Percentiles rank a stretch among this genome's conserved stretches.
These are phyloP conservation scores for Nemania diffusa DNA, from an alignment of 2,329 filamentous ascomycete species.

Conservation along the genomic window DNA sequence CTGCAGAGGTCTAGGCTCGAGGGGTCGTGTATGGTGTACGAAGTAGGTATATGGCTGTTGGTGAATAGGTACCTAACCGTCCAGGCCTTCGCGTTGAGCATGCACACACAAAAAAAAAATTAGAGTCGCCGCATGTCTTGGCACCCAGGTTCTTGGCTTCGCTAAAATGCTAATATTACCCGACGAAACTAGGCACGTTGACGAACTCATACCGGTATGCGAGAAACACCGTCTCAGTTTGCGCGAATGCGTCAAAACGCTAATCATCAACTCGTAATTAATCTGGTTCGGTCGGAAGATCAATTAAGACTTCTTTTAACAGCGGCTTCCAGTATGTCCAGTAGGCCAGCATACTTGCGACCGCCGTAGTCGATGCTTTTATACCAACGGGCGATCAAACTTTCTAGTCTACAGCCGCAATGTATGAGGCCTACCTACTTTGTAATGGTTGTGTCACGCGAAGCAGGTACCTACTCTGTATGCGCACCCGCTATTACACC, in stretches of 20 bases:
- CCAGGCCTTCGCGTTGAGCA: neutral
- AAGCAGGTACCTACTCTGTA: too few relatives aligned
- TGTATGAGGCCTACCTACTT: neutral
- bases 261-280: neutral
- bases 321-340: neutral
- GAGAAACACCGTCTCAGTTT: constrained; percentile 27
- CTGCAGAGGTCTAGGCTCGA: constrained; percentile 23
- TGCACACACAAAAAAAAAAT: neutral
- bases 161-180: constrained; percentile 22
- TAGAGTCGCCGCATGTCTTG: constrained; percentile 21
- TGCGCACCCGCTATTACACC: neutral
- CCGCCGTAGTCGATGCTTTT: neutral
- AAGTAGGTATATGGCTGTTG: constrained; percentile 8
- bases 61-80: neutral
- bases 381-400: constrained; percentile 24
- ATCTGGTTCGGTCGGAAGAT: constrained; percentile 2
- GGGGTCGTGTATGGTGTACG: constrained; percentile 1
- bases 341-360: neutral
- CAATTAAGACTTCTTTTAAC: neutral
- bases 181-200: neutral
- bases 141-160: constrained; percentile 22
- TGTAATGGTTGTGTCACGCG: neutral
- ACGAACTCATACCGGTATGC: neutral
- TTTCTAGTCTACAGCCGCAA: constrained; percentile 2
- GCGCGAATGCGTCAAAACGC: constrained; percentile 9